Evolutionary conservation across 305 asterid genomes (phyloP).

Genomic region (Ilex paraguariensis): DNA sequence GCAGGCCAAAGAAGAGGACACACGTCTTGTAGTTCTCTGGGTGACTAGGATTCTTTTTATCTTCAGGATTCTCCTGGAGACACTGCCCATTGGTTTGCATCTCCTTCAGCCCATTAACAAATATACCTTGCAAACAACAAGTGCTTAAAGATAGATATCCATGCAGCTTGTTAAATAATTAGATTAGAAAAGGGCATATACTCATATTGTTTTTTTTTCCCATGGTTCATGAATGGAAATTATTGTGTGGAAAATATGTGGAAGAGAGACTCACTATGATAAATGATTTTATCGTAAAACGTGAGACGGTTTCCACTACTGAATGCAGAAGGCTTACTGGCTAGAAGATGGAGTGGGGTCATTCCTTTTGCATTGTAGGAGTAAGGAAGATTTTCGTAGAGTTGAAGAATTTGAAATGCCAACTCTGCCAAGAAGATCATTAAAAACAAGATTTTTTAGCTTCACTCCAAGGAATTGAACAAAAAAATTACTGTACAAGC

Average conservation of each 20-base stretch:
- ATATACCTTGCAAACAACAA: neutral
- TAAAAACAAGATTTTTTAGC: no score
- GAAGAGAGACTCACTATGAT: slow-evolving; percentile 22
- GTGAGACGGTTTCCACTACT: slow-evolving; percentile 31
- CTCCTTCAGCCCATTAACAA: no score
- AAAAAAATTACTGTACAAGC: no score
- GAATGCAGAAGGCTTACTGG: slow-evolving; percentile 32
- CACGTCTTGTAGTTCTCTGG: slow-evolving; percentile 30
- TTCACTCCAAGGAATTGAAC: no score
- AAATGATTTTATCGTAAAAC: slow-evolving; percentile 22
- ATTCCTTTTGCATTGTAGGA: slow-evolving; percentile 15
- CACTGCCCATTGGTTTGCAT: no score
- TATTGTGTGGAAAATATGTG: neutral
- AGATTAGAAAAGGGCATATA: no score
- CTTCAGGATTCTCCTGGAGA: neutral
- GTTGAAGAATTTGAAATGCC: neutral
- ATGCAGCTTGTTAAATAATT: no score
- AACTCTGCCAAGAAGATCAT: neutral
- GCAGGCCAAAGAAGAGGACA: neutral
- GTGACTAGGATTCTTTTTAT: slow-evolving; percentile 2
- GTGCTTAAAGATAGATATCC: neutral
- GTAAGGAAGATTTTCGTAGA: neutral
- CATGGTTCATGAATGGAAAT: slow-evolving; percentile 21
- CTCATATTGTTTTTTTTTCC: neutral
- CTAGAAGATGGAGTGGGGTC: slow-evolving; percentile 31